Evolutionary conservation across 768 basidiomycete genomes (phyloP).

Genomic region (Leccinellum rugosiceps): DNA sequence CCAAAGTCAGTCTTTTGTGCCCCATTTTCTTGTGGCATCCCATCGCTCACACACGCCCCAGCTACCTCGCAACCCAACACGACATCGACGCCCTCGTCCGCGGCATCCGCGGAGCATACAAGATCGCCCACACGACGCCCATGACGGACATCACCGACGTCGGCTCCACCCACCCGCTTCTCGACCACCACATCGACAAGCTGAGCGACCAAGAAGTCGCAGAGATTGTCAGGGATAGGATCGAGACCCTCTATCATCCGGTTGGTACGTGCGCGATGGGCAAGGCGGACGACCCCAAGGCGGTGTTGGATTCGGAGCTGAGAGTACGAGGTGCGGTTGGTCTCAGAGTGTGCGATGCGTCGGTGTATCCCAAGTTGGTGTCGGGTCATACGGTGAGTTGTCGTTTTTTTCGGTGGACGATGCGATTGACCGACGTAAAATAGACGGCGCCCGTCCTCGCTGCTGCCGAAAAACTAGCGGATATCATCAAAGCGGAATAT

Average conservation of each 20-base stretch:
- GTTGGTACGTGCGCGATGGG: slow-evolving; percentile 37
- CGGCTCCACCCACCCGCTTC: slow-evolving; percentile 22
- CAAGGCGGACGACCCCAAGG: slow-evolving; percentile 36
- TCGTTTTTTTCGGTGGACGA: too few relatives aligned
- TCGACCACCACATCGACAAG: slow-evolving; percentile 38
- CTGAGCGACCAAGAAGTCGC: slow-evolving; percentile 35
- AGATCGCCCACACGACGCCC: slow-evolving; percentile 38
- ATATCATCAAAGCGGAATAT: slow-evolving; percentile 30
- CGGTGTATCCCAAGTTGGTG: slow-evolving; percentile 41
- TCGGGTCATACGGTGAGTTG: slow-evolving; percentile 42
- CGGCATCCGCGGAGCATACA: slow-evolving; percentile 37
- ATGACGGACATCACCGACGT: slow-evolving; percentile 36
- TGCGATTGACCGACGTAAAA: not conserved
- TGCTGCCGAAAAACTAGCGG: slow-evolving; percentile 35
- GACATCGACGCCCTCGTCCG: slow-evolving; percentile 41
- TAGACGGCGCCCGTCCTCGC: slow-evolving; percentile 31
- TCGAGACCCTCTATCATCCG: slow-evolving; percentile 45
- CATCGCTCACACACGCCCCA: slow-evolving; percentile 14
- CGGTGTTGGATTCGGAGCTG: slow-evolving; percentile 44
- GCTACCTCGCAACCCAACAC: slow-evolving; percentile 41
- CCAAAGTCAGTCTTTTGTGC: slow-evolving; percentile 34
- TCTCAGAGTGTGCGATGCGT: slow-evolving; percentile 47
- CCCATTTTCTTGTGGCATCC: not conserved
- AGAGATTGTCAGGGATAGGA: slow-evolving; percentile 30
- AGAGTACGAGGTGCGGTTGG: slow-evolving; percentile 41